phyloP scores from a whole-genome alignment of 495 filamentous ascomycete genomes.

The Penicillium robsamsonii region DNA sequence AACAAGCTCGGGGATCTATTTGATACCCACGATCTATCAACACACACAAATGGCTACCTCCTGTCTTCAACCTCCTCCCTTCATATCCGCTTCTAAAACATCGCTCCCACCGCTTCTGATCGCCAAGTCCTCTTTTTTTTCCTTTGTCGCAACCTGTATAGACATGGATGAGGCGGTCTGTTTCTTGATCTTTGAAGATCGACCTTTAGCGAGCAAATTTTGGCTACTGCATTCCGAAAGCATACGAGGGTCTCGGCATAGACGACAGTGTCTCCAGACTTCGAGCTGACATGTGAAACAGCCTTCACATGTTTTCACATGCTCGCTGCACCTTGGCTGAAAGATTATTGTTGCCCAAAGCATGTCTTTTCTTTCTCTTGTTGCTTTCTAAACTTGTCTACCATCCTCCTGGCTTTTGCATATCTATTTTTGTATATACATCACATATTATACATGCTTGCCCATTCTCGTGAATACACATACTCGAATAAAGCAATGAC shows the following conservation, averaged over 20 bases:
- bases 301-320: constrained; percentile 18
- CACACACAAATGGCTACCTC: background rate
- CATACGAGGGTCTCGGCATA: constrained; percentile 18
- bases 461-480: constrained; percentile 1
- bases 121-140: background rate
- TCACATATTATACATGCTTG: constrained; percentile 4
- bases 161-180: constrained; percentile 17
- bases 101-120: background rate
- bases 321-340: constrained; percentile 1
- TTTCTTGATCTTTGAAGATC: constrained; percentile 14
- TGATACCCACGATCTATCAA: constrained; percentile 16
- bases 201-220: constrained; percentile 13
- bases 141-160: constrained; percentile 18
- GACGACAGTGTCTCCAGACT: constrained; percentile 15
- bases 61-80: constrained; percentile 2
- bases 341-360: constrained; percentile 7
- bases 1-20: constrained; percentile 22
- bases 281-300: constrained; percentile 20
- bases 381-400: constrained; percentile 10
- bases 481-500: constrained; percentile 4
- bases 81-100: constrained; percentile 6
- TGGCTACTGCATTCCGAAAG: constrained; percentile 18
- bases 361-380: constrained; percentile 2
- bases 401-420: constrained; percentile 14
- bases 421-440: constrained; percentile 16